phyloP scores from a whole-genome alignment of 805 yeast species.

The Cyberlindnera nakhonratchasimensis region DNA sequence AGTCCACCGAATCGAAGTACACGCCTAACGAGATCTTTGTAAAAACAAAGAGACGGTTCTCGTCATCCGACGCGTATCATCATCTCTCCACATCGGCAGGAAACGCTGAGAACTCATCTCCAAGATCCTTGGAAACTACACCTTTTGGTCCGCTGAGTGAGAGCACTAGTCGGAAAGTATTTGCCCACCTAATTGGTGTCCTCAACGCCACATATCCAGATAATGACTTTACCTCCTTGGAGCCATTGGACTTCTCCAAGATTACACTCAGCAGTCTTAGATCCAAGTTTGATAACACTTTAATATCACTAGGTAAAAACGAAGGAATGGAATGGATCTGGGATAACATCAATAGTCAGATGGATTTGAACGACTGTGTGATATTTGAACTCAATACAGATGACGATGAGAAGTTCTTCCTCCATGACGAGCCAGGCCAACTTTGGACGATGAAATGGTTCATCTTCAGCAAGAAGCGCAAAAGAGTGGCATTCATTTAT shows the following conservation, averaged over 20 bases:
- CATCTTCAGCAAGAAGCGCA: constrained; percentile 83
- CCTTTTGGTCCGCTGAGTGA: constrained; percentile 93
- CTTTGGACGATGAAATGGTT: constrained; percentile 74
- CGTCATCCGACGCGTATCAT: constrained; percentile 17
- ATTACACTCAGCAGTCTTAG: constrained; percentile 45
- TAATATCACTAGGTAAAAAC: constrained; percentile 60
- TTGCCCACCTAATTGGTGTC: constrained; percentile 87
- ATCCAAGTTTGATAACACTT: constrained; percentile 70
- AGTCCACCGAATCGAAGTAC: constrained; percentile 21
- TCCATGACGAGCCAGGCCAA: constrained; percentile 21
- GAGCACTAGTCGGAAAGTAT: constrained; percentile 81
- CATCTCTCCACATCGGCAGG: constrained; percentile 14
- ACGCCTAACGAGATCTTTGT: constrained; percentile 33
- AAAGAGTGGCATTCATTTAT: constrained; percentile 85
- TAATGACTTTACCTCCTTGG: constrained; percentile 85
- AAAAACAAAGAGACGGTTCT: constrained; percentile 40
- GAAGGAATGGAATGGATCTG: constrained; percentile 64
- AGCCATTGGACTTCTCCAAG: constrained; percentile 71
- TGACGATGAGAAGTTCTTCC: constrained; percentile 25
- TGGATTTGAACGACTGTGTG: constrained; percentile 56
- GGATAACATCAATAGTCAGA: constrained; percentile 82
- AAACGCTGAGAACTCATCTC: constrained; percentile 12
- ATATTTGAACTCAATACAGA: constrained; percentile 59
- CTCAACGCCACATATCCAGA: constrained; percentile 93
- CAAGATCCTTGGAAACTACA: constrained; percentile 29